Evolutionary conservation across 495 filamentous ascomycete species (phyloP).

Genomic region (Hypoxylon fragiforme): DNA sequence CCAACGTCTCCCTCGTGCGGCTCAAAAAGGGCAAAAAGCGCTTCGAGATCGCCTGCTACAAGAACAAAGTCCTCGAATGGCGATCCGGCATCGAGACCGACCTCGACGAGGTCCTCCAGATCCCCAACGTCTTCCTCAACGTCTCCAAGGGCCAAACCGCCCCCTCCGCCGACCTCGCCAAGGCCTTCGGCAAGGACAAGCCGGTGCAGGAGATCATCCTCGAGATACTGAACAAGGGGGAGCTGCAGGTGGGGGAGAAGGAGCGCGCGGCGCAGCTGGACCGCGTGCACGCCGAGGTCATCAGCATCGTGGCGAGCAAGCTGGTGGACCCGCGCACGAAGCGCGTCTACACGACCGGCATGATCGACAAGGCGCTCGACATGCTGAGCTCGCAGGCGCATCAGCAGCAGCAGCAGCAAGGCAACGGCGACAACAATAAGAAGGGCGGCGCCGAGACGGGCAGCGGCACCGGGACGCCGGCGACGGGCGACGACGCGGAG

Average conservation of each 20-base stretch:
- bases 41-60: conserved; percentile 98
- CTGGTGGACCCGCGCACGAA: conserved; percentile 92
- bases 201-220: conserved; percentile 81
- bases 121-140: conserved; percentile 89
- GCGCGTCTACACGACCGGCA: conserved; percentile 89
- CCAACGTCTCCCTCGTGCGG: conserved; percentile 92
- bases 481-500: conserved; percentile 44
- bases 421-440: too few species aligned
- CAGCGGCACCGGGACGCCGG: conserved; percentile 47
- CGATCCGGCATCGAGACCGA: conserved; percentile 89
- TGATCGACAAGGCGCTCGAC: conserved; percentile 97
- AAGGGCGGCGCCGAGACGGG: conserved; percentile 36
- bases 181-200: conserved; percentile 78
- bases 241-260: conserved; percentile 95
- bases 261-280: conserved; percentile 89
- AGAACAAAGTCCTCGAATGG: conserved; percentile 97
- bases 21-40: conserved; percentile 97
- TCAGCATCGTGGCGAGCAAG: conserved; percentile 86
- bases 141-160: conserved; percentile 94
- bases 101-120: conserved; percentile 96
- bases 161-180: conserved; percentile 77
- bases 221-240: conserved; percentile 92
- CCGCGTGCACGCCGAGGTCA: conserved; percentile 83
- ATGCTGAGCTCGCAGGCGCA: conserved; percentile 79
- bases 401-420: conserved; percentile 56